These are phyloP conservation scores for Xylariaceae sp. DNA, from an alignment of 2,329 filamentous ascomycete species.

Conservation along the genomic window DNA sequence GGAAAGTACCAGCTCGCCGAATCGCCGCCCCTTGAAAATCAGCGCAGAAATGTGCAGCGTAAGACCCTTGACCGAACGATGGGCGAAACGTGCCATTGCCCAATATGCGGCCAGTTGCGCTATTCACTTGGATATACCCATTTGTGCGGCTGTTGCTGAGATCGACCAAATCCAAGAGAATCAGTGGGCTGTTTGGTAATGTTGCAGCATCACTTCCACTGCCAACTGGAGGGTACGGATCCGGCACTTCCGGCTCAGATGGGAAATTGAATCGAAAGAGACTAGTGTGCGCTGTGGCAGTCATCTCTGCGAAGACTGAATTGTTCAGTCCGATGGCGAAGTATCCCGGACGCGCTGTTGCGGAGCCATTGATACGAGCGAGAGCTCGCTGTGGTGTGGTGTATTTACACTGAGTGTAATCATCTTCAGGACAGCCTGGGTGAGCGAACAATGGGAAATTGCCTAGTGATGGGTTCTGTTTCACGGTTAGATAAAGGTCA, in stretches of 20 bases:
- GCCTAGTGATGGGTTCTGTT: slow-evolving; percentile 44
- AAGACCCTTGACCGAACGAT: slow-evolving; percentile 59
- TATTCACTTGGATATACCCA: slow-evolving; percentile 51
- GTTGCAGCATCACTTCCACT: slow-evolving; percentile 1
- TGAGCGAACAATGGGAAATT: slow-evolving; percentile 55
- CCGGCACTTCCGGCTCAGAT: slow-evolving; percentile 26
- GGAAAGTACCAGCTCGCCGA: slow-evolving; percentile 56
- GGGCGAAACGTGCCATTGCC: slow-evolving; percentile 58
- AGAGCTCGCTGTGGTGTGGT: slow-evolving; percentile 44
- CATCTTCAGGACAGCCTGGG: slow-evolving; percentile 46
- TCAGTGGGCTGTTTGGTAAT: slow-evolving; percentile 47
- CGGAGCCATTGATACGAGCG: slow-evolving; percentile 47
- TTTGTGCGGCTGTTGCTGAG: slow-evolving; percentile 49
- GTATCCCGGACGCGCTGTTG: slow-evolving; percentile 56
- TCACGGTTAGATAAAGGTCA: slow-evolving; percentile 15
- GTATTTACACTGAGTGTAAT: slow-evolving; percentile 51
- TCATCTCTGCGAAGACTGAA: slow-evolving; percentile 60
- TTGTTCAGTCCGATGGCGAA: slow-evolving; percentile 58
- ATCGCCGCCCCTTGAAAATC: slow-evolving; percentile 57
- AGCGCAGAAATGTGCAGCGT: slow-evolving; percentile 58
- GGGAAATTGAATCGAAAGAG: slow-evolving; percentile 60
- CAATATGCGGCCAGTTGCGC: slow-evolving; percentile 51
- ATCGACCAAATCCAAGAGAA: slow-evolving; percentile 61
- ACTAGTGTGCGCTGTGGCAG: slow-evolving; percentile 54
- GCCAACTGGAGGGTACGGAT: slow-evolving; percentile 15